phyloP scores from a whole-genome alignment of 1,284 basidiomycete species.

The Irpex lacteus region DNA sequence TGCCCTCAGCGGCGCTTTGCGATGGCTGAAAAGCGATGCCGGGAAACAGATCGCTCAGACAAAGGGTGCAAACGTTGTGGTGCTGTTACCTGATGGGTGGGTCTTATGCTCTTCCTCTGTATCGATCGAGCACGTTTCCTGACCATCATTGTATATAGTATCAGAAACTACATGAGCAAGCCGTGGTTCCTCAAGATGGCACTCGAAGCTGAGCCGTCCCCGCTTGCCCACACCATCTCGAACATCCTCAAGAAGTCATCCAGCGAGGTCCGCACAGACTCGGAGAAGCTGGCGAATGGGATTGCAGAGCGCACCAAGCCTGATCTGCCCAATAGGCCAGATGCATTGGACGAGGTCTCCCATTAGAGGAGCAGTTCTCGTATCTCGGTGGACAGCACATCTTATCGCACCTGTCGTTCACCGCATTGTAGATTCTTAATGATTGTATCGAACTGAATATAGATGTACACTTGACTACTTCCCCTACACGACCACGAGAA shows the following conservation, averaged over 20 bases:
- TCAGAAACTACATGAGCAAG: conserved; percentile 97
- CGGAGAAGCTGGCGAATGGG: conserved; percentile 18
- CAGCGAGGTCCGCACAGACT: conserved; percentile 16
- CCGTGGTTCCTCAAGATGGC: conserved; percentile 77
- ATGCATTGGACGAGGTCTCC: conserved; percentile 16
- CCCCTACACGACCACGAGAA: neutral
- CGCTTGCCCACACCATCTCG: conserved; percentile 48
- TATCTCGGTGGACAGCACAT: neutral
- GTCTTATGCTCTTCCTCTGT: conserved; percentile 20
- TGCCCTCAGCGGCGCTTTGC: conserved; percentile 74
- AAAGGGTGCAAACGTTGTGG: conserved; percentile 82
- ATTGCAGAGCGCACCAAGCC: conserved; percentile 18
- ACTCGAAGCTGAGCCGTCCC: conserved; percentile 50
- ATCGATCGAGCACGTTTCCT: neutral
- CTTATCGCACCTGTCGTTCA: too few relatives aligned
- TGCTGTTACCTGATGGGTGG: conserved; percentile 88
- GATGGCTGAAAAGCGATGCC: conserved; percentile 71
- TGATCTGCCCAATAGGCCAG: conserved; percentile 13
- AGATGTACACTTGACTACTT: neutral
- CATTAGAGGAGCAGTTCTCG: neutral
- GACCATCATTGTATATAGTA: conserved; percentile 40
- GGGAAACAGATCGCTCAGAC: conserved; percentile 70
- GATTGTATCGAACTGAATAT: neutral
- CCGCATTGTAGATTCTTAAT: too few relatives aligned
- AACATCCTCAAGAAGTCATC: conserved; percentile 31